Conservation (phyloP, 768 basidiomycete species). For the Rhodosporidiobolus sp. region DNA sequence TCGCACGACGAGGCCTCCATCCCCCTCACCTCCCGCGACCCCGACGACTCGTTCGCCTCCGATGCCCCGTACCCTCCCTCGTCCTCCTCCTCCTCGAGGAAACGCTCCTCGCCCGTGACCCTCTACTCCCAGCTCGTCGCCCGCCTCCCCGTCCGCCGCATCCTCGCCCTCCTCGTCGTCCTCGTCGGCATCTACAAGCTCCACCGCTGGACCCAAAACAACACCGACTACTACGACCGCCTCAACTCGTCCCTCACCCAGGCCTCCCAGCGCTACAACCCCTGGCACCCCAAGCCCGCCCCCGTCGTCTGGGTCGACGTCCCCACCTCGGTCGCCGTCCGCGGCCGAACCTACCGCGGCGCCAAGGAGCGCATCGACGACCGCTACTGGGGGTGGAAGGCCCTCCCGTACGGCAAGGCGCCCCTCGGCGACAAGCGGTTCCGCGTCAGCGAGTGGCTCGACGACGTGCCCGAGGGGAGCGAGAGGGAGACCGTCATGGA, state of each 20-base stretch:
- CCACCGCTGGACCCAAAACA: neutral
- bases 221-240: neutral
- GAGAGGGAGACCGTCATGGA: conserved; percentile 8
- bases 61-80: neutral
- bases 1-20: neutral
- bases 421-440: conserved; percentile 26
- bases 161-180: conserved; percentile 27
- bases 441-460: conserved; percentile 1
- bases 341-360: conserved; percentile 13
- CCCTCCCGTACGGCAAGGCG: conserved; percentile 17
- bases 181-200: conserved; percentile 27
- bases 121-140: neutral
- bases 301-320: neutral
- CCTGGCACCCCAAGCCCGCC: conserved; percentile 10
- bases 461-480: neutral
- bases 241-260: neutral
- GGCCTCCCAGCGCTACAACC: conserved; percentile 8
- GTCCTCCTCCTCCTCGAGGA: neutral
- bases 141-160: neutral
- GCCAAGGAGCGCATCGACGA: conserved; percentile 6
- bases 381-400: conserved; percentile 25
- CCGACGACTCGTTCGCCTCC: neutral
- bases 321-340: neutral
- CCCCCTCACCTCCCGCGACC: conserved; percentile 1
- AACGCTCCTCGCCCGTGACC: neutral